phyloP scores from a whole-genome alignment of 805 yeast genomes.

The Ogataea glucozyma region DNA sequence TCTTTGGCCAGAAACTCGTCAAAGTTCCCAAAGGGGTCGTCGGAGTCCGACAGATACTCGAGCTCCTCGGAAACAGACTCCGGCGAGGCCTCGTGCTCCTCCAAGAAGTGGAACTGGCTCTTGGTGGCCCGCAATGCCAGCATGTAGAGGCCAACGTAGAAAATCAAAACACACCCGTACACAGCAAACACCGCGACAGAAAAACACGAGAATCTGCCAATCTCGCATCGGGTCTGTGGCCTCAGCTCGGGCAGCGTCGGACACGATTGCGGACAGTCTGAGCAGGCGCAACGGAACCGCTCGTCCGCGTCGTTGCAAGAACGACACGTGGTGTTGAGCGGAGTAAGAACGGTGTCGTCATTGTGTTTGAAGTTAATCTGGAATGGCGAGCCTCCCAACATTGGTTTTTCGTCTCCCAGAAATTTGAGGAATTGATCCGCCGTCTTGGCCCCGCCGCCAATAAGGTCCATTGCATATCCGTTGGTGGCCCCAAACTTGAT shows the following conservation, averaged over 20 bases:
- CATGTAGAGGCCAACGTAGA: constrained; percentile 12
- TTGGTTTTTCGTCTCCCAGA: constrained; percentile 91
- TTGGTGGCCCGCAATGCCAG: constrained; percentile 10
- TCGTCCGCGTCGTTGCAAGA: constrained; percentile 60
- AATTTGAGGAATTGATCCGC: constrained; percentile 77
- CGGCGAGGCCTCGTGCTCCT: constrained; percentile 17
- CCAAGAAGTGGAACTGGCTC: constrained; percentile 16
- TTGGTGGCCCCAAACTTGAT: constrained; percentile 93
- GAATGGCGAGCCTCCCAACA: constrained; percentile 93
- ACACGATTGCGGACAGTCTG: constrained; percentile 84
- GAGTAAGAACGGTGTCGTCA: constrained; percentile 27
- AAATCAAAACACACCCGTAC: constrained; percentile 38
- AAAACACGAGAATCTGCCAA: constrained; percentile 73
- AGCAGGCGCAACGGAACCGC: constrained; percentile 77
- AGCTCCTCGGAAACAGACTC: constrained; percentile 10
- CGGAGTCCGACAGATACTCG: constrained; percentile 17
- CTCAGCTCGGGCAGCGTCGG: constrained; percentile 59
- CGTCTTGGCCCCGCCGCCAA: constrained; percentile 94
- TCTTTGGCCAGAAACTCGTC: constrained; percentile 28
- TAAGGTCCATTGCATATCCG: constrained; percentile 93
- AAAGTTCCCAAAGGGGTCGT: constrained; percentile 23
- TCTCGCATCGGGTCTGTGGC: constrained; percentile 45
- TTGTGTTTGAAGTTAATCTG: constrained; percentile 76
- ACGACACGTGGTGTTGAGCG: constrained; percentile 32
- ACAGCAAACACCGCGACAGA: constrained; percentile 59